A percentile compares a stretch with the other conserved stretches of the same genome.
Evolutionary conservation across 345 rosid genomes (phyloP).

Genomic region (Eucalyptus decipiens): DNA sequence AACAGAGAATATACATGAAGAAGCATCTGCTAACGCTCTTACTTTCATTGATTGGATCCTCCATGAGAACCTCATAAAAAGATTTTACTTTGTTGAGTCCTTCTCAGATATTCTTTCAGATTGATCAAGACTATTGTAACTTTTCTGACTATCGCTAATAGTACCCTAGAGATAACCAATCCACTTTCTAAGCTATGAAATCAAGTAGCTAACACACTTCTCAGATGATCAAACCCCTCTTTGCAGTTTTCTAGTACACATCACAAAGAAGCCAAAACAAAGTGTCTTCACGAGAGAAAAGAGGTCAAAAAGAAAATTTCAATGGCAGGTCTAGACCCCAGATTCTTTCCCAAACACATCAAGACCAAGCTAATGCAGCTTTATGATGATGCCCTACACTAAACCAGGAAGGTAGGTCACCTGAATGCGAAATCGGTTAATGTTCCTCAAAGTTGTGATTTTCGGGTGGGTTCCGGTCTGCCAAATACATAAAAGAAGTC

Average conservation of each 20-base stretch:
- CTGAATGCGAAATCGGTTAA: conserved; percentile 73
- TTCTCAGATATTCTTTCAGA: background rate
- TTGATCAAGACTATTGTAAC: background rate
- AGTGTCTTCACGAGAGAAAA: background rate
- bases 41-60: background rate
- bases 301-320: background rate
- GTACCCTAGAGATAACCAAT: background rate
- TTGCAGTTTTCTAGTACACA: background rate
- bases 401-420: conserved; percentile 12
- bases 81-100: background rate
- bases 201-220: background rate
- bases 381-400: background rate
- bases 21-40: background rate
- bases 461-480: conserved; percentile 98
- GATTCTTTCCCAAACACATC: background rate
- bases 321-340: background rate
- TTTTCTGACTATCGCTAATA: background rate
- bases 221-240: background rate
- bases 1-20: background rate
- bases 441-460: conserved; percentile 77
- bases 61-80: background rate
- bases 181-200: background rate
- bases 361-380: background rate
- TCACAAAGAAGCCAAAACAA: background rate
- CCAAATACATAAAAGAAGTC: background rate